phyloP scores from a whole-genome alignment of 768 basidiomycete species.

The Candolleomyces efflorescens region DNA sequence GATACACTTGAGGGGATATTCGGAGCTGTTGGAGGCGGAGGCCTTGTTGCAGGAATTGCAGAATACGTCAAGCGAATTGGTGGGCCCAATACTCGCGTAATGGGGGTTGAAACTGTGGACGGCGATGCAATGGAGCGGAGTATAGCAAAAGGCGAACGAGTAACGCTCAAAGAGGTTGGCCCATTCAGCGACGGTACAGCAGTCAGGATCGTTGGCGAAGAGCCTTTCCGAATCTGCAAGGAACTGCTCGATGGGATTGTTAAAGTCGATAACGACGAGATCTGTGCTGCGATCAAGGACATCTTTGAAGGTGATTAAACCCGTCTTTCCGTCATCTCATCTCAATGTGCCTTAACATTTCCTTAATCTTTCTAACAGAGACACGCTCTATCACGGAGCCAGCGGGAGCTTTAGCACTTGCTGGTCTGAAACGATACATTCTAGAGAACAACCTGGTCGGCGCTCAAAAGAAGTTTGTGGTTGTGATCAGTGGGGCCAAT shows the following conservation, averaged over 20 bases:
- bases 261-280: constrained; percentile 89
- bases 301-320: constrained; percentile 84
- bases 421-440: constrained; percentile 89
- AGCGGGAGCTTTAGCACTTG: constrained; percentile 88
- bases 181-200: constrained; percentile 98
- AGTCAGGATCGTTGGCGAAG: constrained; percentile 91
- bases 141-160: constrained; percentile 73
- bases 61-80: constrained; percentile 94
- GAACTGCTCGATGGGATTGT: constrained; percentile 79
- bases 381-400: constrained; percentile 96
- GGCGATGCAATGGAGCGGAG: constrained; percentile 92
- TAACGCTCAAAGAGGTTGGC: constrained; percentile 85
- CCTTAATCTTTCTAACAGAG: constrained; percentile 44
- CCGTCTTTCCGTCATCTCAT: not conserved
- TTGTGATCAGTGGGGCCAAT: constrained; percentile 92
- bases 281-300: constrained; percentile 98
- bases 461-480: constrained; percentile 84
- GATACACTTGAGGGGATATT: constrained; percentile 83
- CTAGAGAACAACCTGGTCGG: constrained; percentile 75
- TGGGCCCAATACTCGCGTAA: constrained; percentile 71
- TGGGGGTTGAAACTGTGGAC: constrained; percentile 93
- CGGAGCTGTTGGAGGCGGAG: constrained; percentile 91
- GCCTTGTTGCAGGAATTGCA: constrained; percentile 84
- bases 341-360: not conserved
- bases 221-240: constrained; percentile 91